Evolutionary conservation across 495 filamentous ascomycete species (phyloP), one percentile per base, ranked within the genome.

Genomic region (Hyphodiscus hymeniophilus): DNA sequence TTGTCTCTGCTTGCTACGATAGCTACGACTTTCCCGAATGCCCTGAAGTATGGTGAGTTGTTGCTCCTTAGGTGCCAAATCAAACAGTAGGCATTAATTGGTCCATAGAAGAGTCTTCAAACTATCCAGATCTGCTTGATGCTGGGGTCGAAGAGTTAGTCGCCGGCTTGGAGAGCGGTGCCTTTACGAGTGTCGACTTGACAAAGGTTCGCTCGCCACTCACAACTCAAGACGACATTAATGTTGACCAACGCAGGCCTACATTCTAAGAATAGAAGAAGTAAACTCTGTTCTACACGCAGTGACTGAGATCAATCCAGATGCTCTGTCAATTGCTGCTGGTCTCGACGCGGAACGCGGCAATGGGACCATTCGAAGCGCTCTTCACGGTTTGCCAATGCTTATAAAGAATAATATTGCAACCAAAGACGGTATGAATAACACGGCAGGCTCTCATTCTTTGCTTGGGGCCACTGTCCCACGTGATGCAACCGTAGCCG

Each of bases 331-430:
- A 8, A 82, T 82, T 56, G 84, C 84, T 6, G 62, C 67, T 7
- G 49, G 57, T 24, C 65, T 81, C 16, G 84, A 87, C 59, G 58
- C 51, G 0, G 81, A 87, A 63, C 72, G 83, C 30, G 59, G 59
- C 4, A 46, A 60, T 1, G 80, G 80, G 11, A 66, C 55, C 26
- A 63, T 80, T 12, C 72, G 80, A 16, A 71, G 80, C 24, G 74
- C 75, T 5, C 69, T 87, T 1, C 83, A 89, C 58, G 82, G 82
- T 17, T 82, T 89, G 47, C 84, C 84, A 2, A 80, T 86, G 62
- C 61, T 85, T 15, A 73, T 86, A 51, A 87, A 87, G 63, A 81
- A 87, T 42, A 67, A 53, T 66, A 52, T 52, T 31, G 51, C 35
- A 1, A 53, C 51, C 11, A 44, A 36, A 22, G 45, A 53, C 28